A percentile compares a stretch with the other conserved stretches of the same genome.
Conservation (phyloP, 75 land plant genomes). For the Gnetum montanum region DNA sequence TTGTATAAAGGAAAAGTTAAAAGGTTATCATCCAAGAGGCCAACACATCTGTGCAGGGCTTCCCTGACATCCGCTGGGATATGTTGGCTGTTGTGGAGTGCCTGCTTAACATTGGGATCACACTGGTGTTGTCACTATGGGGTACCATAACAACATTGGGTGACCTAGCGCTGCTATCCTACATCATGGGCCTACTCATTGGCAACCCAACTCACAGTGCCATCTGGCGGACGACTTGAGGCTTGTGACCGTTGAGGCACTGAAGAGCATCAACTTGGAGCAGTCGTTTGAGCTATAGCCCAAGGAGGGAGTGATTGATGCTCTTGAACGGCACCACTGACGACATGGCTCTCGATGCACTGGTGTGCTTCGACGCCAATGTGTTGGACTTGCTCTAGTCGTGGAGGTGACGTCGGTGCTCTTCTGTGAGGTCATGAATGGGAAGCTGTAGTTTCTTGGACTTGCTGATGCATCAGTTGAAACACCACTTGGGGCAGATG, state of each 20-base stretch:
- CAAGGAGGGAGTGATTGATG: conserved; percentile 21
- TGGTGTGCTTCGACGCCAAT: conserved; percentile 22
- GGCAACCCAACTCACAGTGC: conserved; percentile 19
- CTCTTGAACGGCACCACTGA: conserved; percentile 18
- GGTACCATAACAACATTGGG: conserved; percentile 33
- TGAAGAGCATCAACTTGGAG: conserved; percentile 2
- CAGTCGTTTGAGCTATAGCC: conserved; percentile 19
- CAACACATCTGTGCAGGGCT: conserved; percentile 39
- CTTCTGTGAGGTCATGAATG: conserved; percentile 24
- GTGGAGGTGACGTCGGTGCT: conserved; percentile 16
- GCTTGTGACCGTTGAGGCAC: conserved; percentile 8
- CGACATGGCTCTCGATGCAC: conserved; percentile 12
- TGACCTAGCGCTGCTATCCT: conserved; percentile 25
- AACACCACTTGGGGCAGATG: conserved; percentile 26
- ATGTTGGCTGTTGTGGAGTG: conserved; percentile 18
- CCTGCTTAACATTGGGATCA: conserved; percentile 3
- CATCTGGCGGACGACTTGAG: conserved; percentile 1
- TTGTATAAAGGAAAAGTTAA: no score
- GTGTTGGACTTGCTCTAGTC: conserved; percentile 13
- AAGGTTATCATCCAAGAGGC: no score
- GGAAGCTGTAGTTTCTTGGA: conserved; percentile 9
- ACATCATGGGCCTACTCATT: conserved; percentile 17
- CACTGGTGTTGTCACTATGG: conserved; percentile 17
- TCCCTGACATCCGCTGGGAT: conserved; percentile 42
- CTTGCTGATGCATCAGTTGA: conserved; percentile 15